Evolutionary conservation across 2,329 filamentous ascomycete species (phyloP), one percentile per base, ranked within the genome.

Genomic region (Sarocladiaceae sp.): DNA sequence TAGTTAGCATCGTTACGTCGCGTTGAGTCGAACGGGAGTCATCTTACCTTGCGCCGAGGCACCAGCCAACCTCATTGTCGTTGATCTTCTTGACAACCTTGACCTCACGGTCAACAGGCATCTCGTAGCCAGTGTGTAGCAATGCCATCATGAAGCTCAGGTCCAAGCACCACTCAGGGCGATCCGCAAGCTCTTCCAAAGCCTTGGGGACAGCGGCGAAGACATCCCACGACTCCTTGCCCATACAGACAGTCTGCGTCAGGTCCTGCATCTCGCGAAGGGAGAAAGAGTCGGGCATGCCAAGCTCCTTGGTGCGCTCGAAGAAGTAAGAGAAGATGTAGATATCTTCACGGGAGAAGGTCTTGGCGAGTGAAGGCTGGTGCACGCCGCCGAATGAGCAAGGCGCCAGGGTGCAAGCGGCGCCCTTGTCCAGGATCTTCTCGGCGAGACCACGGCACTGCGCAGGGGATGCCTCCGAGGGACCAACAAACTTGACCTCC

Each of bases 41-140:
- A 15, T 64, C 86, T 74, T 76, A 94, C 90, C 90, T 96, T 58
- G 94, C 94, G 69, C 94, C 94, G 64, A 99, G 78, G 74, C 93
- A 97, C 94, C 94, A 99, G 35, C 94, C 94, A 62, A 99, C 74
- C 75, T 99, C 95, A 69, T 97, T 97, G 53, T 85, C 86, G 75
- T 95, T 93, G 66, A 99, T 96, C 80, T 97, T 96, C 87, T 99
- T 99, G 55, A 93, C 94, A 66, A 97, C 96, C 78, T 89, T 93
- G 59, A 99, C 91, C 71, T 99, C 94, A 35, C 95, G 82, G 60
- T 96, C 90, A 62, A 97, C 86, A 3, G 93, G 93, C 90, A 99
- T 97, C 60, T 97, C 94, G 64, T 99, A 99, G 3, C 94, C 94
- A 5, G 90, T 96, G 71, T 97, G 92, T 52, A 97, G 75, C 53